Conservation (phyloP, 2,329 filamentous ascomycete species). For the Zopfia rhizophila region DNA sequence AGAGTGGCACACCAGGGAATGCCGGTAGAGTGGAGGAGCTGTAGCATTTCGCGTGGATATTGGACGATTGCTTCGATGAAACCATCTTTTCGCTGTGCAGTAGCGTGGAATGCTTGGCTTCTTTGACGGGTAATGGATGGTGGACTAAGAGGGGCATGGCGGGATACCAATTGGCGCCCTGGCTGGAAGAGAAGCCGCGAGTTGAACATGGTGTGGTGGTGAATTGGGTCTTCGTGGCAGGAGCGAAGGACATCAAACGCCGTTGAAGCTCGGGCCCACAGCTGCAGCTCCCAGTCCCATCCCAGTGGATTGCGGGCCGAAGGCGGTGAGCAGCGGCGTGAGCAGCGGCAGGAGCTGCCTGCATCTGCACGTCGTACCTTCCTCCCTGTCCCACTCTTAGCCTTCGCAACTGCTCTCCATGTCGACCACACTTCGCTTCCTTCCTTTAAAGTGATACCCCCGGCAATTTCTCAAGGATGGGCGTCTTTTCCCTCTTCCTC, state of each 20-base stretch:
- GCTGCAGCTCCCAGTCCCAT: neutral
- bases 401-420: conserved; percentile 14
- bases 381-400: conserved; percentile 18
- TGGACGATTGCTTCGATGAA: conserved; percentile 57
- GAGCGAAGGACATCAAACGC: neutral
- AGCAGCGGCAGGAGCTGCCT: conserved; percentile 28
- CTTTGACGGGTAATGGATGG: conserved; percentile 10
- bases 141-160: conserved; percentile 11
- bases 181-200: conserved; percentile 33
- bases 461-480: conserved; percentile 34
- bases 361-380: conserved; percentile 24
- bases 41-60: conserved; percentile 58
- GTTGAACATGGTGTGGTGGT: conserved; percentile 31
- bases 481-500: conserved; percentile 34
- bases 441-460: conserved; percentile 22
- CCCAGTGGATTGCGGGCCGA: neutral
- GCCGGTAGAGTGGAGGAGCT: conserved; percentile 61
- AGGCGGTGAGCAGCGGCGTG: conserved; percentile 1
- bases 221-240: neutral
- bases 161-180: conserved; percentile 36
- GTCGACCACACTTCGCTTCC: conserved; percentile 9
- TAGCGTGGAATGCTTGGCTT: conserved; percentile 62
- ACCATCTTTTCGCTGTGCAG: conserved; percentile 49
- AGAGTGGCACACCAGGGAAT: conserved; percentile 66
- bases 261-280: neutral